phyloP scores from a whole-genome alignment of 1,284 basidiomycete species.

The Pyrrhoderma lamaoense region DNA sequence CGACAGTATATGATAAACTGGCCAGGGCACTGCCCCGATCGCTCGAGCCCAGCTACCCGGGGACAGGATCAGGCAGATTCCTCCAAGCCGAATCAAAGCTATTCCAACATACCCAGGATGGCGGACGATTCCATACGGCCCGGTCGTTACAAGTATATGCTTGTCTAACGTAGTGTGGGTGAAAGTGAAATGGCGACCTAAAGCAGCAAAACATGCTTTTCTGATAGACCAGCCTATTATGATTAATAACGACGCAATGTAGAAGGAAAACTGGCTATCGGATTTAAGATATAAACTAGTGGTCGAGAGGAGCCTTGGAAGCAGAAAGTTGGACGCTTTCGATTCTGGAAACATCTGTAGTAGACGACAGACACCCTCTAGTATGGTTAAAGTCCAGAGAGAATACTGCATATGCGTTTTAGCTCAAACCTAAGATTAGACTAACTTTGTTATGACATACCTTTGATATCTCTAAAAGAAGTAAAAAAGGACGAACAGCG shows the following conservation, averaged over 20 bases:
- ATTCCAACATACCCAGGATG: conserved; percentile 11
- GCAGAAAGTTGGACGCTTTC: neutral
- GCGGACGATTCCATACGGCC: conserved; percentile 7
- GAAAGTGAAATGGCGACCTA: conserved; percentile 1
- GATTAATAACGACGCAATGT: neutral
- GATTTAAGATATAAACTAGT: neutral
- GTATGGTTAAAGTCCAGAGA: conserved; percentile 5
- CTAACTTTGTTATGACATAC: neutral
- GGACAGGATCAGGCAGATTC: neutral
- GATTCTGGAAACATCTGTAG: conserved; percentile 4
- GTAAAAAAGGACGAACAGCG: neutral
- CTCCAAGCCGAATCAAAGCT: conserved; percentile 4
- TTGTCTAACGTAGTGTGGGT: conserved; percentile 1
- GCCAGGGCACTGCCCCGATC: neutral
- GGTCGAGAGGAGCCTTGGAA: neutral
- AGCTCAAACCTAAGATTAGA: neutral
- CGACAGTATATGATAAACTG: neutral
- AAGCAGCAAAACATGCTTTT: conserved; percentile 7
- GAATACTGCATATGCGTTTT: conserved; percentile 1
- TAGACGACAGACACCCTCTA: conserved; percentile 7
- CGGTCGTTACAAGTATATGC: conserved; percentile 4
- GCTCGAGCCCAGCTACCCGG: neutral
- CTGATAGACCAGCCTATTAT: conserved; percentile 5
- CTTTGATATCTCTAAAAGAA: conserved; percentile 1
- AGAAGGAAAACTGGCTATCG: neutral